Evolutionary conservation across 2,329 filamentous ascomycete genomes (phyloP), one percentile per base, ranked within the genome.

Genomic region (Alternaria solani): DNA sequence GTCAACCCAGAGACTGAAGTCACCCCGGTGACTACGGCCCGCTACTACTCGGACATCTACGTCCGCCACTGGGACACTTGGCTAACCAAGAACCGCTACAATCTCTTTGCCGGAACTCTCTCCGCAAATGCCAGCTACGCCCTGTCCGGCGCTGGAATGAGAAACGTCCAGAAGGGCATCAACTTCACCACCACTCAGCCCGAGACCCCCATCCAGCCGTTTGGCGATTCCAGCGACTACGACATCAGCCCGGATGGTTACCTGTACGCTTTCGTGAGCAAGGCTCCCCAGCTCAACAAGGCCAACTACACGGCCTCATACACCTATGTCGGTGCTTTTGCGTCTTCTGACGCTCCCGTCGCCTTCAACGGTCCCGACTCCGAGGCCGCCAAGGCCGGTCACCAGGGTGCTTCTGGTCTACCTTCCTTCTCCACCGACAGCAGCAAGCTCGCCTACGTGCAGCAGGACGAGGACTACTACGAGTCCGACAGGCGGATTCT

Each of bases 41-140:
- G 87, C 70, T 85, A 92, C 34, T 95, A 95, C 77, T 87, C 87
- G 23, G 87, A 87, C 60, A 86, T 93, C 38, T 95, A 91, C 72
- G 89, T 91, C 28, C 87, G 92, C 26, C 91, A 96, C 73, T 96
- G 92, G 92, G 92, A 96, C 74, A 78, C 84, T 5, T 96, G 91
- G 81, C 82, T 88, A 34, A 88, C 86, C 2, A 85, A 88, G 55
- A 88, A 92, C 71, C 88, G 86, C 62, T 90, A 89, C 72, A 86
- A 90, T 2, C 84, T 97, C 16, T 95, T 91, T 83, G 92, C 91
- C 42, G 89, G 89, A 39, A 83, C 85, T 2, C 77, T 95, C 32
- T 66, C 68, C 5, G 66, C 64, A 2, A 75, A 73, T 36, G 64
- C 62, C 48, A 74, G 69, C 57, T 74, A 74, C 38, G 56, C 62